These are phyloP conservation scores for Quercus ilex DNA, from an alignment of 306 rosid genomes.

Conservation along the genomic window DNA sequence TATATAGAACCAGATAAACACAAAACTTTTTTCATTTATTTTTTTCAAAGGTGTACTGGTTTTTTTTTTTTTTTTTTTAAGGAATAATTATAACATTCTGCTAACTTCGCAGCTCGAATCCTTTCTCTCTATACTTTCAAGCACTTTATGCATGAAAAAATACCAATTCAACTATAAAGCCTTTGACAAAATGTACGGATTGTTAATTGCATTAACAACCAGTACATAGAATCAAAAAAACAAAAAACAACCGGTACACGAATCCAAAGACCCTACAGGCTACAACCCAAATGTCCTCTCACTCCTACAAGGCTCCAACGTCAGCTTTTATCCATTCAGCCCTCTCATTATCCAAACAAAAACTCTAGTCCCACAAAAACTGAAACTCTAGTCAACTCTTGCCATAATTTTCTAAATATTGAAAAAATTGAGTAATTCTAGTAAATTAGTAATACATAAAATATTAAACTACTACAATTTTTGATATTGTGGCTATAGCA, in stretches of 20 bases:
- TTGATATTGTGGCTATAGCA: too few relatives aligned
- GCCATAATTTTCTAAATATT: not conserved
- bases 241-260: not conserved
- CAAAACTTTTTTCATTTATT: not conserved
- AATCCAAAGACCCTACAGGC: not conserved
- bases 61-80: too few relatives aligned
- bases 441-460: too few relatives aligned
- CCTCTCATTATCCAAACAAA: slow-evolving; percentile 29
- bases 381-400: not conserved
- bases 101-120: too few relatives aligned
- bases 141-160: too few relatives aligned
- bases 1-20: not conserved
- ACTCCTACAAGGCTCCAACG: slow-evolving; percentile 30
- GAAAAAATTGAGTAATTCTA: not conserved
- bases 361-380: too few relatives aligned
- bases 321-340: slow-evolving; percentile 56
- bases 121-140: too few relatives aligned
- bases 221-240: too few relatives aligned
- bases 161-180: too few relatives aligned
- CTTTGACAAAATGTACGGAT: too few relatives aligned
- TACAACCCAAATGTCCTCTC: slow-evolving; percentile 4
- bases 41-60: not conserved
- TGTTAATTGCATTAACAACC: not conserved
- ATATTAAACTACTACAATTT: too few relatives aligned
- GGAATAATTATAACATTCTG: too few relatives aligned